Conservation (phyloP, 2,329 filamentous ascomycete genomes). For the Pseudocercospora eumusae region DNA sequence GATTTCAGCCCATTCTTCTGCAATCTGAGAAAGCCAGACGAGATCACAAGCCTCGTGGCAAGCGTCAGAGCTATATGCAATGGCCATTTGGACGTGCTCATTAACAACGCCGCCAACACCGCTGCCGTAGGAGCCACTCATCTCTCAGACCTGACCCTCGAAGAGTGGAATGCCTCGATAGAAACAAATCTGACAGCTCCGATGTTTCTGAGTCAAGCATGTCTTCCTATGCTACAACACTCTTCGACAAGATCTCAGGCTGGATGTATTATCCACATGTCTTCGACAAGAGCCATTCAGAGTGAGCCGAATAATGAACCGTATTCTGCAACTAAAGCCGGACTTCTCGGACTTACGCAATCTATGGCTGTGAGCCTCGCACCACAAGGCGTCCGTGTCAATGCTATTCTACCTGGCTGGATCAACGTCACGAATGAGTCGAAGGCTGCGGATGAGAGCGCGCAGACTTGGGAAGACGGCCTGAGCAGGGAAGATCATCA, state of each 20-base stretch:
- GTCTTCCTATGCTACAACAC: slow-evolving; percentile 35
- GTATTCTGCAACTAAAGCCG: slow-evolving; percentile 55
- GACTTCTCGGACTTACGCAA: slow-evolving; percentile 53
- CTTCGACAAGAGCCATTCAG: slow-evolving; percentile 54
- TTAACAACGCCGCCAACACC: slow-evolving; percentile 49
- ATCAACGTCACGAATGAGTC: slow-evolving; percentile 53
- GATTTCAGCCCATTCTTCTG: slow-evolving; percentile 31
- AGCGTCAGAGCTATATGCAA: slow-evolving; percentile 41
- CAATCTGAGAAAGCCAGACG: slow-evolving; percentile 34
- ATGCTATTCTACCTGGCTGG: slow-evolving; percentile 55
- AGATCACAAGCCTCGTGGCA: slow-evolving; percentile 38
- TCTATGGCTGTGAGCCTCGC: slow-evolving; percentile 52
- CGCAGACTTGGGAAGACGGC: slow-evolving; percentile 49
- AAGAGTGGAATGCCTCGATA: slow-evolving; percentile 44
- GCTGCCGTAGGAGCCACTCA: slow-evolving; percentile 38
- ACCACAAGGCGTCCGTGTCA: slow-evolving; percentile 49
- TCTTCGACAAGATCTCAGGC: slow-evolving; percentile 22
- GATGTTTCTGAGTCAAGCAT: slow-evolving; percentile 34
- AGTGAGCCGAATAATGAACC: slow-evolving; percentile 53
- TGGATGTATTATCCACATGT: slow-evolving; percentile 49
- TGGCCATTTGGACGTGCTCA: slow-evolving; percentile 44
- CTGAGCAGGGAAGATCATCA: slow-evolving; percentile 48
- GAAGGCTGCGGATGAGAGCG: slow-evolving; percentile 45
- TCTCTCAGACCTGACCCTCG: slow-evolving; percentile 40
- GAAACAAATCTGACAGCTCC: slow-evolving; percentile 46